A percentile compares a stretch with the other conserved stretches of the same genome.
Conservation (phyloP, 352 stramenopile species). For the Thalassiosira mediterranea region DNA sequence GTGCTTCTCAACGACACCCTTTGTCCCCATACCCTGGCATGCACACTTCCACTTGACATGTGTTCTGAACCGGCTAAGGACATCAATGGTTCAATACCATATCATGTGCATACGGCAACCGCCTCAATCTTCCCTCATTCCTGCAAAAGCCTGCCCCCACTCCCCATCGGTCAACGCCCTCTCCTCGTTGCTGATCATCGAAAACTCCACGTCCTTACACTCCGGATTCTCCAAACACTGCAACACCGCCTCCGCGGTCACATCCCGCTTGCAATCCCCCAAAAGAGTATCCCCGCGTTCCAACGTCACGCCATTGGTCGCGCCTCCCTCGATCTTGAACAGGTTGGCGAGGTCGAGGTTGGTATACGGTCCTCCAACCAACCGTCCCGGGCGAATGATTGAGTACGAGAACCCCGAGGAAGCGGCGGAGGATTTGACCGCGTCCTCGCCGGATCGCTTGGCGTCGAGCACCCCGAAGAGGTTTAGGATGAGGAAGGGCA, state of each 20-base stretch:
- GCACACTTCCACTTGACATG: no score
- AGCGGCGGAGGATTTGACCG: slow-evolving; percentile 45
- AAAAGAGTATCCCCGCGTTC: slow-evolving; percentile 56
- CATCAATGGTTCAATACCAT: no score
- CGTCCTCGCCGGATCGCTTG: slow-evolving; percentile 73
- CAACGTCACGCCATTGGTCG: slow-evolving; percentile 59
- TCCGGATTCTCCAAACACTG: slow-evolving; percentile 55
- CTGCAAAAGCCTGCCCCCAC: slow-evolving; percentile 54
- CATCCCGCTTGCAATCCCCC: slow-evolving; percentile 66
- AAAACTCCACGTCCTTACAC: slow-evolving; percentile 59
- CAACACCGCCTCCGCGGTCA: slow-evolving; percentile 55
- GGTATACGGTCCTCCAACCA: slow-evolving; percentile 84
- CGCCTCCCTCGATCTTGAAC: slow-evolving; percentile 60
- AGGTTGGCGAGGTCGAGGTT: slow-evolving; percentile 70
- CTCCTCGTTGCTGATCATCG: slow-evolving; percentile 56
- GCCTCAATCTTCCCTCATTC: no score
- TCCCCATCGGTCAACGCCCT: slow-evolving; percentile 40
- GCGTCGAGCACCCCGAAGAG: slow-evolving; percentile 84
- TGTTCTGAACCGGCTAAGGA: no score
- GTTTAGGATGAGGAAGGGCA: slow-evolving; percentile 87
- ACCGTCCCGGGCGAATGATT: slow-evolving; percentile 75
- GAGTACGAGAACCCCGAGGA: slow-evolving; percentile 60
- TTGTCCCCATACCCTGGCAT: no score
- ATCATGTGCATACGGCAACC: no score
- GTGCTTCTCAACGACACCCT: no score